A percentile compares a stretch with the other conserved stretches of the same genome.
Evolutionary conservation across 371 early-diverging fungal genomes (phyloP).

Genomic region (Haplosporangium sp.): DNA sequence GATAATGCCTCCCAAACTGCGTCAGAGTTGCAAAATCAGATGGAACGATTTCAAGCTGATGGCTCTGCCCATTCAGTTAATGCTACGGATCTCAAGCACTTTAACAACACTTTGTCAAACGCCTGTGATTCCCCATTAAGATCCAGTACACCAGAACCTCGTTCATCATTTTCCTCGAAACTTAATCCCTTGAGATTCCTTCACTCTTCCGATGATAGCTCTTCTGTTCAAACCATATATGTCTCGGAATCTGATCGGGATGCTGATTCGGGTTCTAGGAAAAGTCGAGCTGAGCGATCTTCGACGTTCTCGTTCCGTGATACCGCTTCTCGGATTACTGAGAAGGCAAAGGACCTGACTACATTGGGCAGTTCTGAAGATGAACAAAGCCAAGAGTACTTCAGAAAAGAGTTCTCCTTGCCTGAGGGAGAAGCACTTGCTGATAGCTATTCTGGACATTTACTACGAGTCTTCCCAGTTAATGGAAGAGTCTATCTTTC

Average conservation of each 20-base stretch:
- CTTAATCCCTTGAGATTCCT: conserved; percentile 79
- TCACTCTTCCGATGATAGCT: conserved; percentile 59
- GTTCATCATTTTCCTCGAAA: conserved; percentile 4
- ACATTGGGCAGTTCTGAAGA: neutral
- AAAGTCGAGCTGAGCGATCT: conserved; percentile 4
- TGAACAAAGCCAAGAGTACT: conserved; percentile 54
- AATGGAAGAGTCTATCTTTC: conserved; percentile 79
- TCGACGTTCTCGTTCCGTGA: conserved; percentile 31
- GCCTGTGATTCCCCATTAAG: conserved; percentile 8
- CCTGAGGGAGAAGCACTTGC: conserved; percentile 68
- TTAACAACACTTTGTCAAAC: conserved; percentile 25
- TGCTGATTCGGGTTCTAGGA: conserved; percentile 7
- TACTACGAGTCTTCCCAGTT: conserved; percentile 59
- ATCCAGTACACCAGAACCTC: conserved; percentile 15
- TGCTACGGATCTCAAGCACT: conserved; percentile 3
- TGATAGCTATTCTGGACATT: conserved; percentile 63
- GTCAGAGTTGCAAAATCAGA: conserved; percentile 41
- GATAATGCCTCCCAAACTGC: conserved; percentile 61
- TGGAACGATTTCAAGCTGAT: conserved; percentile 38
- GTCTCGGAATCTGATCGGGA: no score
- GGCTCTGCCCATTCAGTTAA: neutral
- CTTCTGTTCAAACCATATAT: no score
- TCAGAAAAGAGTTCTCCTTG: conserved; percentile 70
- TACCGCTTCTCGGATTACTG: conserved; percentile 31
- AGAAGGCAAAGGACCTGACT: neutral